Evolutionary conservation across 2,329 filamentous ascomycete species (phyloP).

Genomic region (Eutypella sp.): DNA sequence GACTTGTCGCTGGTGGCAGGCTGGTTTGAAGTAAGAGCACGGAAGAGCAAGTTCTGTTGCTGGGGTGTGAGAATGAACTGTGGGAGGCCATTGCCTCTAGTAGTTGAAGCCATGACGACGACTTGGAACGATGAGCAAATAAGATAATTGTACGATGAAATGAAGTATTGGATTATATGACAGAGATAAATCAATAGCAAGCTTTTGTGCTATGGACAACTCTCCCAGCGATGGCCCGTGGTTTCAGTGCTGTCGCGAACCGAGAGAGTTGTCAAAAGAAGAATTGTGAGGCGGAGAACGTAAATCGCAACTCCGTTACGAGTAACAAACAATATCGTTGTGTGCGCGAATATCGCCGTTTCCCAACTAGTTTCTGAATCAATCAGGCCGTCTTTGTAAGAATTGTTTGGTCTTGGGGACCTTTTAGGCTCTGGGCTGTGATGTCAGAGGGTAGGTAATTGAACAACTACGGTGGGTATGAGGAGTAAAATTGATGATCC

Average conservation of each 20-base stretch:
- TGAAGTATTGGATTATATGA: neutral
- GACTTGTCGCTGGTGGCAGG: slow-evolving; percentile 29
- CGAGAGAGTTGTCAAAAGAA: slow-evolving; percentile 1
- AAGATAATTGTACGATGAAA: slow-evolving; percentile 2
- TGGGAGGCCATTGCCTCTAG: slow-evolving; percentile 38
- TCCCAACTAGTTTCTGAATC: too few relatives aligned
- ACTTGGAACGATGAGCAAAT: slow-evolving; percentile 5
- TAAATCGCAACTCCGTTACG: neutral
- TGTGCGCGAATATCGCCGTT: neutral
- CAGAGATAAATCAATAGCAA: neutral
- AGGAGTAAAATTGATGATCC: neutral
- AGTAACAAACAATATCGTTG: too few relatives aligned
- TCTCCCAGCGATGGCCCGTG: neutral
- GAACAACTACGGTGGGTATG: neutral
- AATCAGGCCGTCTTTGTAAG: too few relatives aligned
- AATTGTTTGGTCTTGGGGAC: too few relatives aligned
- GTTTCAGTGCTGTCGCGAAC: neutral
- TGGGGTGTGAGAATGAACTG: slow-evolving; percentile 69
- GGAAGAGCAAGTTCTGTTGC: slow-evolving; percentile 71
- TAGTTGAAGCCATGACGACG: slow-evolving; percentile 47
- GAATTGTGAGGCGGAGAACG: neutral
- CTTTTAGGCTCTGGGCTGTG: too few relatives aligned
- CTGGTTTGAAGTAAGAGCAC: slow-evolving; percentile 69
- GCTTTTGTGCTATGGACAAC: neutral
- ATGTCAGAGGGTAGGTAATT: neutral